Evolutionary conservation across 148 eudicot species (phyloP), one percentile per base, ranked within the genome.

Genomic region (Chenopodium berlandieri): DNA sequence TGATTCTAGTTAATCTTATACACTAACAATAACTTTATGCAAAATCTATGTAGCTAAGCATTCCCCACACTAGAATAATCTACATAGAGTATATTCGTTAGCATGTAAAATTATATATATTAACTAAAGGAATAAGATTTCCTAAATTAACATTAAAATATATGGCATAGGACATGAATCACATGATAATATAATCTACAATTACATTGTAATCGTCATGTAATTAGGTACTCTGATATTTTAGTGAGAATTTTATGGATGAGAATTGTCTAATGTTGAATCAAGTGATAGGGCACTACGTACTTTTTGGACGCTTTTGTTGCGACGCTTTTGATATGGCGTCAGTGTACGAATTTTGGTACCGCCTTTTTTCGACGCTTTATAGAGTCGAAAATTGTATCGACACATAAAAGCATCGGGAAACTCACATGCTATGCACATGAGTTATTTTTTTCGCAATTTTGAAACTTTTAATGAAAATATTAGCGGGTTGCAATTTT

Each of bases 141-240:
- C 50, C 50, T 71, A 37, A 73, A 1, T 47, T n/a, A 48, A 48
- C 9, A 73, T 22, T 73, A 47, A 9, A 10, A 6, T 40, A 40
- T 13, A 48, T 47, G n/a, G 23, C 11, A 7, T 11, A 0, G 50
- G 22, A 47, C 30, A 47, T 73, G 76, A 27, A 0, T 25, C 2
- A 47, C 16, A 47, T 73, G 76, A 73, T 48, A 73, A 73, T 73
- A 73, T 48, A 73, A 23, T 48, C 0, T 46, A 47, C 48, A 10
- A 44, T 23, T 4, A n/a, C 76, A 23, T 46, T 23, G 58, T 11
- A 73, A 72, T 72, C 76, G 76, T 73, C 76, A 73, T 73, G 20
- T 23, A 73, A 47, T 73, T 73, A n/a, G 73, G 73, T 69, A 34
- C 4, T 16, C 9, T 8, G 22, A 67, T 23, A 27, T 27, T 9